These are phyloP conservation scores for Boeremia exigua DNA, from an alignment of 2,329 filamentous ascomycete species.

Conservation along the genomic window DNA sequence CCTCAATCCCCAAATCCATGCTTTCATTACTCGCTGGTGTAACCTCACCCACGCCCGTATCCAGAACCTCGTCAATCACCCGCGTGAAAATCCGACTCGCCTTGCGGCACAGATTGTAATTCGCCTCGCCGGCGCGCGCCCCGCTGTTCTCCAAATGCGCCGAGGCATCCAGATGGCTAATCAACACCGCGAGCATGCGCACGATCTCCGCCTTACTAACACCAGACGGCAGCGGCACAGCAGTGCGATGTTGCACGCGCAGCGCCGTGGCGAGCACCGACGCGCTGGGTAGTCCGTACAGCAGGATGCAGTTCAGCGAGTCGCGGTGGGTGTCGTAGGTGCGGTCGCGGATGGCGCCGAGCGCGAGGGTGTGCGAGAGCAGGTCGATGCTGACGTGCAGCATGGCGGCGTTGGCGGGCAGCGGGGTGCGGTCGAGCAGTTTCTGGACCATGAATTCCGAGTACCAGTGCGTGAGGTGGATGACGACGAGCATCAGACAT, in stretches of 20 bases:
- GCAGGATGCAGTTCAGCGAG: slow-evolving; percentile 35
- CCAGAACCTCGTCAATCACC: slow-evolving; percentile 41
- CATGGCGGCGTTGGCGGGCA: slow-evolving; percentile 33
- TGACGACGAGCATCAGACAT: slow-evolving; percentile 44
- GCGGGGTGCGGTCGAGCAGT: slow-evolving; percentile 34
- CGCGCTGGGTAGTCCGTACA: slow-evolving; percentile 39
- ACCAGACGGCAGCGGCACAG: slow-evolving; percentile 37
- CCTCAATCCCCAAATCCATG: slow-evolving; percentile 24
- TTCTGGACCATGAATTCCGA: slow-evolving; percentile 47
- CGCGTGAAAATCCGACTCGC: slow-evolving; percentile 37
- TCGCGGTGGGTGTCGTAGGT: slow-evolving; percentile 43
- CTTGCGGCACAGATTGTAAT: slow-evolving; percentile 44
- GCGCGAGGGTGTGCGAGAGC: slow-evolving; percentile 34
- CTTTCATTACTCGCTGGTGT: slow-evolving; percentile 21
- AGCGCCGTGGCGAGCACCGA: slow-evolving; percentile 39
- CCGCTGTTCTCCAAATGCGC: slow-evolving; percentile 38
- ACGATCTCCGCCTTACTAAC: slow-evolving; percentile 44
- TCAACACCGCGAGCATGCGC: slow-evolving; percentile 49
- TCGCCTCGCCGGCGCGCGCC: slow-evolving; percentile 41
- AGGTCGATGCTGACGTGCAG: slow-evolving; percentile 37
- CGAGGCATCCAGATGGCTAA: slow-evolving; percentile 47
- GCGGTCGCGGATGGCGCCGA: slow-evolving; percentile 39
- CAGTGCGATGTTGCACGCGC: slow-evolving; percentile 35
- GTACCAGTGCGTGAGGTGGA: slow-evolving; percentile 43
- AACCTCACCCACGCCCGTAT: slow-evolving; percentile 24